Percentiles rank a stretch among this genome's conserved stretches.
Evolutionary conservation across 2,329 filamentous ascomycete genomes (phyloP).

Genomic region (Hypoxylon sp.): DNA sequence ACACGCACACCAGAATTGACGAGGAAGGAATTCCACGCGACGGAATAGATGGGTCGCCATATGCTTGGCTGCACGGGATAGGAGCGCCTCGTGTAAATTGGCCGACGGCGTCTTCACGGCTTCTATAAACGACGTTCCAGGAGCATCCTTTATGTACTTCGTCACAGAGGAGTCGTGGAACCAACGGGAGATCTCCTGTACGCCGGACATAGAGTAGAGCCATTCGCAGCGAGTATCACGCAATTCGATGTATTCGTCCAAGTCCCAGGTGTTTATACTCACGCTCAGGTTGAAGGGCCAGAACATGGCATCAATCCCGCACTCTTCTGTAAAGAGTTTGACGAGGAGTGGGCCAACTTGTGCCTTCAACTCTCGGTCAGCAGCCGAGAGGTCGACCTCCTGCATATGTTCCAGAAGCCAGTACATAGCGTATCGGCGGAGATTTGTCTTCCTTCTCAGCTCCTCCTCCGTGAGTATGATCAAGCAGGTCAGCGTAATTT

Average conservation of each 20-base stretch:
- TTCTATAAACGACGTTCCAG: slow-evolving; percentile 40
- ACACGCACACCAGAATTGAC: slow-evolving; percentile 49
- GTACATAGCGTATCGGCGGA: slow-evolving; percentile 51
- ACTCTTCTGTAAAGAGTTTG: slow-evolving; percentile 50
- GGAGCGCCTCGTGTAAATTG: slow-evolving; percentile 47
- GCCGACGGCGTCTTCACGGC: slow-evolving; percentile 42
- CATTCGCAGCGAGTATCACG: slow-evolving; percentile 50
- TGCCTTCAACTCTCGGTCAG: slow-evolving; percentile 51
- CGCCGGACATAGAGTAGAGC: slow-evolving; percentile 50
- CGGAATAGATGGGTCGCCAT: slow-evolving; percentile 52
- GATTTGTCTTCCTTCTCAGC: slow-evolving; percentile 38
- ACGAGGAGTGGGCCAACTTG: slow-evolving; percentile 51
- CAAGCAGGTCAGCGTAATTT: slow-evolving; percentile 51
- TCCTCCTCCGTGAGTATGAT: slow-evolving; percentile 49
- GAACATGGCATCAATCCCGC: slow-evolving; percentile 53
- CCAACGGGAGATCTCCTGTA: slow-evolving; percentile 49
- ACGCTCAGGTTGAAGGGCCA: slow-evolving; percentile 47
- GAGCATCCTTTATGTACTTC: slow-evolving; percentile 42
- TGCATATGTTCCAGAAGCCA: slow-evolving; percentile 51
- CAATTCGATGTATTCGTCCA: slow-evolving; percentile 44
- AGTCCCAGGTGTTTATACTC: slow-evolving; percentile 50
- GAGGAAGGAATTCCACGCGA: slow-evolving; percentile 50
- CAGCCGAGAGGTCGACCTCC: slow-evolving; percentile 50
- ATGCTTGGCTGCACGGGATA: slow-evolving; percentile 47
- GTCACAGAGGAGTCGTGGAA: slow-evolving; percentile 51